Percentiles rank a stretch among this genome's conserved stretches.
phyloP scores from a whole-genome alignment of 176 grass and related monocot species.

The Triticum urartu region DNA sequence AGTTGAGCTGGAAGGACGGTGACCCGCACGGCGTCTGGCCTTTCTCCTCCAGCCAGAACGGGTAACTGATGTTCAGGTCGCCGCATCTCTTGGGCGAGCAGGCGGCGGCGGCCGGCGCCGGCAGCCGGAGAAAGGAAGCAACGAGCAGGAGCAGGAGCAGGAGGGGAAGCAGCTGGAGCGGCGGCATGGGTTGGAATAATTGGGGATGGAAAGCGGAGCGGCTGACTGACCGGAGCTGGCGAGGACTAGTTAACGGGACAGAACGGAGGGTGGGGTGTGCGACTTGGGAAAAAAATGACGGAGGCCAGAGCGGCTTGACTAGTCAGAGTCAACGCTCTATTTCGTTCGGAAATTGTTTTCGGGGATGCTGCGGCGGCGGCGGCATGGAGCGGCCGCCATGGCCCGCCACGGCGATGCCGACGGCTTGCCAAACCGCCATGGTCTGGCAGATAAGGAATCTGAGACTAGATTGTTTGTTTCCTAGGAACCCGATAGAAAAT shows the following conservation, averaged over 20 bases:
- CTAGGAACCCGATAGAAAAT: not conserved
- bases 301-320: no score
- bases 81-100: constrained; percentile 16
- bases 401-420: not conserved
- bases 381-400: no score
- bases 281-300: not conserved
- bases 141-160: not conserved
- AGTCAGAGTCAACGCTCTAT: no score
- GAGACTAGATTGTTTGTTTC: no score
- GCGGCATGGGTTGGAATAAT: not conserved
- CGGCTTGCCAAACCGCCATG: not conserved
- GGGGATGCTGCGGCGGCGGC: no score
- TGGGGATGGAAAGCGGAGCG: not conserved
- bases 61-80: not conserved
- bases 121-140: not conserved
- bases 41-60: constrained; percentile 45
- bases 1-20: constrained; percentile 23
- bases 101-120: not conserved
- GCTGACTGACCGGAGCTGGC: not conserved
- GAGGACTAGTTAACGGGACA: no score
- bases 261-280: no score
- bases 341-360: no score
- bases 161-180: not conserved
- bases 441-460: no score
- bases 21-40: not conserved